Conservation (phyloP, 2,329 filamentous ascomycete genomes). For the Fusarium cyanostomum region DNA sequence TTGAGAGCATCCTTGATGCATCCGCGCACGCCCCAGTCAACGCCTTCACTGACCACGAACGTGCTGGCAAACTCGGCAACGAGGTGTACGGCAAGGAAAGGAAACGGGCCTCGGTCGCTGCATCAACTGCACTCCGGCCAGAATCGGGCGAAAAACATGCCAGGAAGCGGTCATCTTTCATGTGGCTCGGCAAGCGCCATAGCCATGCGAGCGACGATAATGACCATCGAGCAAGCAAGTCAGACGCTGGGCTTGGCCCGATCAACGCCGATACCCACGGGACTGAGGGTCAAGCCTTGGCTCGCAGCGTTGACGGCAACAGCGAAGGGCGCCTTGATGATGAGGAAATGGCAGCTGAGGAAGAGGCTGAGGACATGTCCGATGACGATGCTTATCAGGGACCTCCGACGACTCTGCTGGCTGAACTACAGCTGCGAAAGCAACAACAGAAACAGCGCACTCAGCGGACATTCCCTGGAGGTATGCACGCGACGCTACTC, state of each 20-base stretch:
- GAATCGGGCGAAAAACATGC: constrained; percentile 39
- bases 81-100: constrained; percentile 76
- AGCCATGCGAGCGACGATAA: constrained; percentile 45
- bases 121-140: constrained; percentile 40
- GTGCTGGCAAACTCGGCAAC: constrained; percentile 77
- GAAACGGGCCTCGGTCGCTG: constrained; percentile 55
- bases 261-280: constrained; percentile 41
- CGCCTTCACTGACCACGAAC: constrained; percentile 90
- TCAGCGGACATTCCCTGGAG: constrained; percentile 71
- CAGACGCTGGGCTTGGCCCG: constrained; percentile 40
- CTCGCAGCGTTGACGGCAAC: constrained; percentile 45
- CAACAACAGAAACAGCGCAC: constrained; percentile 85
- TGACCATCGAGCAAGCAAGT: constrained; percentile 25
- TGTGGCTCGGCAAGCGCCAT: constrained; percentile 57
- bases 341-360: constrained; percentile 53
- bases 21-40: constrained; percentile 87
- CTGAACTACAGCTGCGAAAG: constrained; percentile 91
- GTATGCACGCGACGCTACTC: constrained; percentile 90
- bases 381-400: constrained; percentile 68
- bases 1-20: constrained; percentile 92
- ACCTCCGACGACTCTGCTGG: constrained; percentile 87
- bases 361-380: constrained; percentile 57
- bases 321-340: constrained; percentile 36
- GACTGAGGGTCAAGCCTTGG: constrained; percentile 33
- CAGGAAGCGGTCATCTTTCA: constrained; percentile 61